Conservation (phyloP, 2,329 filamentous ascomycete species). For the Trichophaea hybrida region DNA sequence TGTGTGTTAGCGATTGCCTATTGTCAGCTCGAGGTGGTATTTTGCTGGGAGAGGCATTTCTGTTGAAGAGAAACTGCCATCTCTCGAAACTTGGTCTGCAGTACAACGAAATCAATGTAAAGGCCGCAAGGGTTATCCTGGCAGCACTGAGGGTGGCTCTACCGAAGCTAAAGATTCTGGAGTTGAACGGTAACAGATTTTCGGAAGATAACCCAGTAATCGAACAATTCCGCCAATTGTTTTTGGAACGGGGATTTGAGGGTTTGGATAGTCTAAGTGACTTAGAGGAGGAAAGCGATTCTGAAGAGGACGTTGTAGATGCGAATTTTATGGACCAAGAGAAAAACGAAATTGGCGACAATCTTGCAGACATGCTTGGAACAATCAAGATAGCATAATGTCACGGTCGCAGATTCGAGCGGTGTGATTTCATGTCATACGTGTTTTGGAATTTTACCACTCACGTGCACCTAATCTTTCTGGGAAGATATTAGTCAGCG, state of each 20-base stretch:
- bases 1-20: slow-evolving; percentile 80
- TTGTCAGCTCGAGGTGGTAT: slow-evolving; percentile 64
- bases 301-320: slow-evolving; percentile 54
- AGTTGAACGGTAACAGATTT: slow-evolving; percentile 95
- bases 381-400: slow-evolving; percentile 19
- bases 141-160: slow-evolving; percentile 53
- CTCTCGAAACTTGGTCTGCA: slow-evolving; percentile 72
- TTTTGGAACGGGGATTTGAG: slow-evolving; percentile 49
- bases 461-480: no score
- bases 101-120: slow-evolving; percentile 82
- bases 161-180: slow-evolving; percentile 66
- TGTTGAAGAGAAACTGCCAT: slow-evolving; percentile 59
- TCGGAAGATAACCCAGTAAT: slow-evolving; percentile 69
- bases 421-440: no score
- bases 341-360: slow-evolving; percentile 24
- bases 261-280: slow-evolving; percentile 80
- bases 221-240: slow-evolving; percentile 61
- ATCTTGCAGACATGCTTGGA: slow-evolving; percentile 24
- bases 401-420: no score
- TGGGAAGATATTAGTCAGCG: no score
- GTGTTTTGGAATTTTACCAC: no score
- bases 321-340: slow-evolving; percentile 49
- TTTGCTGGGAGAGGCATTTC: slow-evolving; percentile 57
- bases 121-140: slow-evolving; percentile 57
- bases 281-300: slow-evolving; percentile 59